phyloP scores from a whole-genome alignment of 2,329 filamentous ascomycete species.

The Penicillium janthinellum region DNA sequence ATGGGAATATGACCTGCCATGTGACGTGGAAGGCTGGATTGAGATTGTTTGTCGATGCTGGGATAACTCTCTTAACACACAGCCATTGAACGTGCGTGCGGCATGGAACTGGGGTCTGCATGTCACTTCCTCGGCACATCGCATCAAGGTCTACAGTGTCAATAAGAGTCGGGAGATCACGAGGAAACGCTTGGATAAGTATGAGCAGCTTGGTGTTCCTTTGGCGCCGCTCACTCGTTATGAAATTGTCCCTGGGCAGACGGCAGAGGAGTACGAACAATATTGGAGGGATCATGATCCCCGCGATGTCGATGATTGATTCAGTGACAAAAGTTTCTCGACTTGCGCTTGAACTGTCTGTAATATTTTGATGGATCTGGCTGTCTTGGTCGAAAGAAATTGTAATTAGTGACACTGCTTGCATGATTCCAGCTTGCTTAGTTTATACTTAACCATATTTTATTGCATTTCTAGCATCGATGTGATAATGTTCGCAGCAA shows the following conservation, averaged over 20 bases:
- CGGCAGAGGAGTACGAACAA: slow-evolving; percentile 33
- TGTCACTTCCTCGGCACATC: slow-evolving; percentile 43
- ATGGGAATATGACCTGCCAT: slow-evolving; percentile 65
- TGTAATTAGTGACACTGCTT: background rate
- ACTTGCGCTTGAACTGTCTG: background rate
- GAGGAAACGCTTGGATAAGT: slow-evolving; percentile 30
- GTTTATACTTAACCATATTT: background rate
- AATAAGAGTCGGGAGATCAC: slow-evolving; percentile 36
- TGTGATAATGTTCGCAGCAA: too few species aligned
- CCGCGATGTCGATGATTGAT: slow-evolving; percentile 29
- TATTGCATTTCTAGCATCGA: background rate
- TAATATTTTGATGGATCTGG: background rate
- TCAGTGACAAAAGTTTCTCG: background rate
- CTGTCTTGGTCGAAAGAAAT: background rate
- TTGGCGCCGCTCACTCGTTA: slow-evolving; percentile 38
- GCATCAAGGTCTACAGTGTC: slow-evolving; percentile 42
- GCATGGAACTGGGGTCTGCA: slow-evolving; percentile 54
- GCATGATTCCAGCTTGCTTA: background rate
- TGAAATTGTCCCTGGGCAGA: slow-evolving; percentile 33
- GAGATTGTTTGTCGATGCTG: slow-evolving; percentile 62
- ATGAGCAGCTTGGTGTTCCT: slow-evolving; percentile 33
- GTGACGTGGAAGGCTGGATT: slow-evolving; percentile 63
- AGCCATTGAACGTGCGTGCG: slow-evolving; percentile 57
- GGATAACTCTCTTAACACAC: slow-evolving; percentile 65
- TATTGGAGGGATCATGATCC: slow-evolving; percentile 37